Conservation (phyloP, 2,329 filamentous ascomycete species). For the Mycosphaerella sp. region DNA sequence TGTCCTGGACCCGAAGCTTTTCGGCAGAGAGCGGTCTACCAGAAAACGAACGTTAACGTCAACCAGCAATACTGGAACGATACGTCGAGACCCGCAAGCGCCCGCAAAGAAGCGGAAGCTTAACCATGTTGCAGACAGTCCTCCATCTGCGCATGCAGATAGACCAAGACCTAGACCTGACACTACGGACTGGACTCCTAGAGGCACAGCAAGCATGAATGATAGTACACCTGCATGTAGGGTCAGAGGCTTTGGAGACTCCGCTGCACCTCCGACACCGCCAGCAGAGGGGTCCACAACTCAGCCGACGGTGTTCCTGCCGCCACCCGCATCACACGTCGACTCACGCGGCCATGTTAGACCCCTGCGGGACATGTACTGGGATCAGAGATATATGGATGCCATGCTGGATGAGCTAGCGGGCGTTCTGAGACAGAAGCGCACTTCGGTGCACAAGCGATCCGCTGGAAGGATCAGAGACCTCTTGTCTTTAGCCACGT, state of each 20-base stretch:
- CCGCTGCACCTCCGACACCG: neutral
- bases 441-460: conserved; percentile 10
- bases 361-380: conserved; percentile 6
- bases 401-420: conserved; percentile 4
- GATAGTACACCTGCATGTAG: no score
- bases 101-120: conserved; percentile 7
- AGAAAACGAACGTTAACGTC: neutral
- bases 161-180: neutral
- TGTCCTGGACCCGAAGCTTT: conserved; percentile 3
- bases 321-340: neutral
- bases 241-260: no score
- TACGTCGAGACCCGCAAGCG: neutral
- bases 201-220: neutral
- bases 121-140: neutral
- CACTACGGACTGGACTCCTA: neutral
- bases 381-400: conserved; percentile 8
- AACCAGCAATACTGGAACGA: neutral
- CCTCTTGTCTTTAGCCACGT: conserved; percentile 25
- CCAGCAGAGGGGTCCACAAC: neutral
- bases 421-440: neutral
- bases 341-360: neutral
- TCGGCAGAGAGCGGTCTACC: conserved; percentile 8
- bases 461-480: conserved; percentile 24
- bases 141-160: neutral
- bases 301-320: neutral